These are phyloP conservation scores for Obelidium mucronatum DNA, from an alignment of 192 early-diverging fungal genomes.

Conservation along the genomic window DNA sequence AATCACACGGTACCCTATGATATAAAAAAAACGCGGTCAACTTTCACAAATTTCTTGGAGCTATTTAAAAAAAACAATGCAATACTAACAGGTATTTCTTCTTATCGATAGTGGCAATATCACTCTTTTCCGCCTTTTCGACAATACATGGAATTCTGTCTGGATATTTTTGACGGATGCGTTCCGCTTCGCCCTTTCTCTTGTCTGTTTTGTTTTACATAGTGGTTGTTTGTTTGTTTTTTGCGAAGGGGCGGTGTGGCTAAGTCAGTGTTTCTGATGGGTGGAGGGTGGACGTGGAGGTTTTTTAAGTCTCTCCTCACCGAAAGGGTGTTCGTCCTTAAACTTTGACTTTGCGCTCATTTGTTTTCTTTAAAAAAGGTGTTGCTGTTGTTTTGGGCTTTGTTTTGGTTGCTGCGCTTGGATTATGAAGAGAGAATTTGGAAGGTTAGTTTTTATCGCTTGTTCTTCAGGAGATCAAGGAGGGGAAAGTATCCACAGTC, in stretches of 20 bases:
- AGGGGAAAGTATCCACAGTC: too few relatives aligned
- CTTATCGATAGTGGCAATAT: constrained; percentile 97
- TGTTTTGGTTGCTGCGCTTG: constrained; percentile 4
- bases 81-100: constrained; percentile 86
- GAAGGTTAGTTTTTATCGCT: too few relatives aligned
- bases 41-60: too few relatives aligned
- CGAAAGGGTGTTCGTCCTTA: constrained; percentile 96
- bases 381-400: constrained; percentile 9
- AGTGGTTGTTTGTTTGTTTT: too few relatives aligned
- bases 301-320: too few relatives aligned
- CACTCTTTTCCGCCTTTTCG: constrained; percentile 97
- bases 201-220: constrained; percentile 83
- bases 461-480: too few relatives aligned
- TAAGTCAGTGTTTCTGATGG: not conserved
- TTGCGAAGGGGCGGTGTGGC: not conserved
- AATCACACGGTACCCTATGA: constrained; percentile 82
- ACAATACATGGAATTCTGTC: constrained; percentile 66
- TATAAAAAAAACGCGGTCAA: constrained; percentile 3
- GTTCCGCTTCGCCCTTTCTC: constrained; percentile 94
- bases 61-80: not conserved
- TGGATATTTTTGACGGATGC: constrained; percentile 98
- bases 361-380: constrained; percentile 26
- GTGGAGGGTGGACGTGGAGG: not conserved
- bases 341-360: constrained; percentile 85
- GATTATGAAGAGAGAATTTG: not conserved